phyloP scores from a whole-genome alignment of 345 rosid genomes.

The Ceriops zippeliana region DNA sequence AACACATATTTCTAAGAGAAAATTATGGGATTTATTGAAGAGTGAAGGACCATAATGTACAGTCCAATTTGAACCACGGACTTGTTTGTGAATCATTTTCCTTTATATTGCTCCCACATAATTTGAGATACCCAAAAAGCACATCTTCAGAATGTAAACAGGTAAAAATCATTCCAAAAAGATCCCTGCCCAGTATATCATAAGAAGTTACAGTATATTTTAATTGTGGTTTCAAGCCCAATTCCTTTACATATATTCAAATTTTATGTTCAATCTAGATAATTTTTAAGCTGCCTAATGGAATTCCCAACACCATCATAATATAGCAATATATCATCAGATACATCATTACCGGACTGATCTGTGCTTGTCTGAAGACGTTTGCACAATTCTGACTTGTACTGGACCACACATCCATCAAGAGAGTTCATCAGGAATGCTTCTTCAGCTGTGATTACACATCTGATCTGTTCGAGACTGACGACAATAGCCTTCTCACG shows the following conservation, averaged over 20 bases:
- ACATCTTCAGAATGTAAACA: neutral
- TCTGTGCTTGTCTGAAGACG: conserved; percentile 67
- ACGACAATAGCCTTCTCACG: conserved; percentile 94
- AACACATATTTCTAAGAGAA: neutral
- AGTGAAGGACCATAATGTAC: neutral
- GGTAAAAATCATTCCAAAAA: too few species aligned
- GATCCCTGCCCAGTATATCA: too few species aligned
- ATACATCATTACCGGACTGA: conserved; percentile 44
- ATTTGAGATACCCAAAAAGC: neutral
- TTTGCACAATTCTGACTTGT: conserved; percentile 73
- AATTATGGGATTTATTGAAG: neutral
- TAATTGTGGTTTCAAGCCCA: neutral
- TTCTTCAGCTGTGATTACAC: conserved; percentile 92
- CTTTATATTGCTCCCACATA: neutral
- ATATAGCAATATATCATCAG: neutral
- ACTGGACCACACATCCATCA: conserved; percentile 69
- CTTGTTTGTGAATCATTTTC: conserved; percentile 2
- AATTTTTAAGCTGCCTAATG: neutral
- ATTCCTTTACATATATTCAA: neutral
- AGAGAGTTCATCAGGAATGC: conserved; percentile 87
- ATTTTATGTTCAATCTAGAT: conserved; percentile 1
- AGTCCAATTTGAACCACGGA: neutral
- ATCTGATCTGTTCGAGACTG: conserved; percentile 87
- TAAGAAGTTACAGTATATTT: neutral
- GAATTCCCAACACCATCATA: conserved; percentile 1